These are phyloP conservation scores for Cardiospermum halicacabum DNA, from an alignment of 345 rosid genomes.

Conservation along the genomic window DNA sequence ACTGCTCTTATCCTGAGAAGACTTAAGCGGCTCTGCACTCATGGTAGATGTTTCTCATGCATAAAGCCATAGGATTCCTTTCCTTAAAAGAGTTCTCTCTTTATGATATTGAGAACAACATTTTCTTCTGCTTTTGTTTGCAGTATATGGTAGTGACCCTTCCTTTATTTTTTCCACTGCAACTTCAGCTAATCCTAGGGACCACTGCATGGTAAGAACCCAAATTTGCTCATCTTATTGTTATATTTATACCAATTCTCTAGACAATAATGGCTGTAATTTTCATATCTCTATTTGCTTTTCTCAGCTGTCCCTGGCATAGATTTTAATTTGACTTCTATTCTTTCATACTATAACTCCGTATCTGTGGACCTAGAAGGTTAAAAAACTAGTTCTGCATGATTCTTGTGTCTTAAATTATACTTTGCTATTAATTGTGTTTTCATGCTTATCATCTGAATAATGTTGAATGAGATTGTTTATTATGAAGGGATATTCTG, in stretches of 20 bases:
- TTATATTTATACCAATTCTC: not conserved
- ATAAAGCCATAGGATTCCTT: not conserved
- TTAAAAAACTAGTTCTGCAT: not conserved
- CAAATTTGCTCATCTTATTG: conserved; percentile 17
- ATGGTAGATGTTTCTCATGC: conserved; percentile 43
- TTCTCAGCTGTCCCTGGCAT: not conserved
- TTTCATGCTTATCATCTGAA: not conserved
- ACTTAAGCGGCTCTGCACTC: conserved; percentile 78
- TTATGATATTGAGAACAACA: conserved; percentile 11
- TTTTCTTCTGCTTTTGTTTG: conserved; percentile 17
- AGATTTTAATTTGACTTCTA: not conserved
- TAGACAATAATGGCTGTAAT: not conserved
- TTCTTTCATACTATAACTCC: not conserved
- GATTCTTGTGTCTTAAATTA: not conserved
- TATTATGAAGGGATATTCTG: not conserved
- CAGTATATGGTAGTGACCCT: conserved; percentile 82
- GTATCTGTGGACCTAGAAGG: not conserved
- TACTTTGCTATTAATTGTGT: not conserved
- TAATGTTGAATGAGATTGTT: not conserved
- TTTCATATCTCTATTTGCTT: not conserved
- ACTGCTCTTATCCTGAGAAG: conserved; percentile 93
- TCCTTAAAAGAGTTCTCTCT: not conserved
- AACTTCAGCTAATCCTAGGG: conserved; percentile 90
- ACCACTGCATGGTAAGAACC: conserved; percentile 85
- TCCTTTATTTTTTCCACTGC: conserved; percentile 86